Evolutionary conservation across 1,139 yeast species (phyloP), one percentile per base, ranked within the genome.

Genomic region (Pichia sp.): DNA sequence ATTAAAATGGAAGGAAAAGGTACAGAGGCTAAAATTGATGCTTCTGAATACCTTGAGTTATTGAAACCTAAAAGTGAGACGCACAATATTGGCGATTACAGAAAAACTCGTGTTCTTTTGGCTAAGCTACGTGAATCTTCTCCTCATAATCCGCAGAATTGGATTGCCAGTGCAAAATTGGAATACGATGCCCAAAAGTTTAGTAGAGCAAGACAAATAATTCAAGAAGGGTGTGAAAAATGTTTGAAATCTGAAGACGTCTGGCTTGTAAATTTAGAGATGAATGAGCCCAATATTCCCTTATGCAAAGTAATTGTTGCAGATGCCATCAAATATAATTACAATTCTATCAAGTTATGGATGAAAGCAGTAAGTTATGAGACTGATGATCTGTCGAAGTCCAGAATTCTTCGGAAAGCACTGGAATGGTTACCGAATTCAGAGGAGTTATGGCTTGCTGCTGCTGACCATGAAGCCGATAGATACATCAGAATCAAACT

Each of bases 141-240:
- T 52, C 96, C 97, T 0, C 62, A 66, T 35, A 81, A 79, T 44
- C 73, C 95, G 0, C 74, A 75, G 38, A 85, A 86, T 11, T 91
- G 96, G 96, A 84, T 91, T 23, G 86, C 94, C 0, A 76, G 89
- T 30, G 94, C 96, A 0, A 63, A 88, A 37, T 59, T 88, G 10
- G 97, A 91, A 56, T 83, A 78, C 47, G 74, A 72, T 39, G 82
- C 80, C 1, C 68, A 69, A 32, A 77, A 77, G 41, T 66, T 67
- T 44, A 64, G 63, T 5, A 62, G 63, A 21, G 96, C 98, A 0
- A 71, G 73, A 45, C 62, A 63, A 28, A 51, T 83, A 11, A 79
- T 88, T 5, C 69, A 68, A 23, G 77, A 84, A 54, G 98, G 95
- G 2, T 84, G 96, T 56, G 67, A 66, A 7, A 66, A 65, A 38